phyloP scores from a whole-genome alignment of 805 yeast species.

The Isabelozyma heimii region DNA sequence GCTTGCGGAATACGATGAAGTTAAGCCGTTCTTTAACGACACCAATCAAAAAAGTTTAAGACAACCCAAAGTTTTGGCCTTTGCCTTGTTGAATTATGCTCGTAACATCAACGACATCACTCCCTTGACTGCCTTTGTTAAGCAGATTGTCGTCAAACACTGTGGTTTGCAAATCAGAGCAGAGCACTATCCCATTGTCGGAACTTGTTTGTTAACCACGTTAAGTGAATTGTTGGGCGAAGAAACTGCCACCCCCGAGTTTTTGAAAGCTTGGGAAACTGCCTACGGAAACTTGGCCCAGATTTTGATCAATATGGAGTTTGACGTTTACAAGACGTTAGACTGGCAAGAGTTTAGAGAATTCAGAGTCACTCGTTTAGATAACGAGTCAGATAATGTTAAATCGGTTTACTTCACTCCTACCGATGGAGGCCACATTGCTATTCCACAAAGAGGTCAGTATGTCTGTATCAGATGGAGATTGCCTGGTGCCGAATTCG shows the following conservation, averaged over 20 bases:
- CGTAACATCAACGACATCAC: conserved; percentile 57
- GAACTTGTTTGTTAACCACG: conserved; percentile 52
- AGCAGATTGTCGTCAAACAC: conserved; percentile 62
- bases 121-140: conserved; percentile 51
- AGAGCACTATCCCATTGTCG: conserved; percentile 68
- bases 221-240: conserved; percentile 54
- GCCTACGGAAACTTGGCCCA: conserved; percentile 68
- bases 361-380: conserved; percentile 44
- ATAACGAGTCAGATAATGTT: conserved; percentile 45
- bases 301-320: conserved; percentile 55
- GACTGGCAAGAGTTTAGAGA: conserved; percentile 59
- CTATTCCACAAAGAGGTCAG: conserved; percentile 43
- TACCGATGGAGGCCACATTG: conserved; percentile 29
- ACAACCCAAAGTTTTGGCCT: conserved; percentile 67
- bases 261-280: conserved; percentile 60
- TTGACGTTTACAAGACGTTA: conserved; percentile 38
- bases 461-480: conserved; percentile 36
- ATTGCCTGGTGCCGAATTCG: conserved; percentile 33
- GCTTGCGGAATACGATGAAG: conserved; percentile 53
- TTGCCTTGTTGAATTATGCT: conserved; percentile 60
- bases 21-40: conserved; percentile 59
- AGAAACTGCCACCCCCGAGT: conserved; percentile 54
- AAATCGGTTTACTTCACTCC: conserved; percentile 52
- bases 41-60: conserved; percentile 51
- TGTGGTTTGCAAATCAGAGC: conserved; percentile 61